phyloP scores from a whole-genome alignment of 2,329 filamentous ascomycete genomes.

The Pleurostoma richardsiae region DNA sequence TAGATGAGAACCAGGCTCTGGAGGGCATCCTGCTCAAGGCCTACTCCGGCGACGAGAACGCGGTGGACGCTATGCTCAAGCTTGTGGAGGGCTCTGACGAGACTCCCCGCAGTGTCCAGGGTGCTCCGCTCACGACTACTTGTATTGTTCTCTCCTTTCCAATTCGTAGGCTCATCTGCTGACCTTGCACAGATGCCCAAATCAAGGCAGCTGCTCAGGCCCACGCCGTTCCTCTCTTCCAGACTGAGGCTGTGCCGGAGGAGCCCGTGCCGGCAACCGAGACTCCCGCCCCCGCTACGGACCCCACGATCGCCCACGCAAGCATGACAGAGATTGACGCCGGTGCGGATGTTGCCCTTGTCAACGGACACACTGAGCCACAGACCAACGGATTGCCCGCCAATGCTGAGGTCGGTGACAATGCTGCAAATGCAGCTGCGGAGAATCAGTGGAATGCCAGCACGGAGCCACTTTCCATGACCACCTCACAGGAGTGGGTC shows the following conservation, averaged over 20 bases:
- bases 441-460: constrained; percentile 61
- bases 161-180: constrained; percentile 5
- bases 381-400: constrained; percentile 29
- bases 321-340: constrained; percentile 62
- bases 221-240: constrained; percentile 39
- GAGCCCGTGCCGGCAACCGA: constrained; percentile 21
- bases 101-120: constrained; percentile 57
- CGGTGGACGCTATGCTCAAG: constrained; percentile 71
- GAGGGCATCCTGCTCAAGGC: constrained; percentile 75
- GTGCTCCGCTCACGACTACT: constrained; percentile 61
- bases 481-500: constrained; percentile 66
- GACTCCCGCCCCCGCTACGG: constrained; percentile 35
- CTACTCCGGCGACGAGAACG: constrained; percentile 71
- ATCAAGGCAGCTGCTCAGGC: constrained; percentile 51
- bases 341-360: constrained; percentile 31
- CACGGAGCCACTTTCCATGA: constrained; percentile 32
- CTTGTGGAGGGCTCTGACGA: constrained; percentile 70
- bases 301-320: constrained; percentile 64
- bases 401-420: constrained; percentile 47
- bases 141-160: constrained; percentile 48
- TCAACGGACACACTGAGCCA: constrained; percentile 33
- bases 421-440: constrained; percentile 54
- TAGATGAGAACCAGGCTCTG: constrained; percentile 74
- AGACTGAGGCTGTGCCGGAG: constrained; percentile 15
- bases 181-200: constrained; percentile 42